These are phyloP conservation scores for Wallacemonas rigidus DNA, from an alignment of 208 protist species.

Conservation along the genomic window DNA sequence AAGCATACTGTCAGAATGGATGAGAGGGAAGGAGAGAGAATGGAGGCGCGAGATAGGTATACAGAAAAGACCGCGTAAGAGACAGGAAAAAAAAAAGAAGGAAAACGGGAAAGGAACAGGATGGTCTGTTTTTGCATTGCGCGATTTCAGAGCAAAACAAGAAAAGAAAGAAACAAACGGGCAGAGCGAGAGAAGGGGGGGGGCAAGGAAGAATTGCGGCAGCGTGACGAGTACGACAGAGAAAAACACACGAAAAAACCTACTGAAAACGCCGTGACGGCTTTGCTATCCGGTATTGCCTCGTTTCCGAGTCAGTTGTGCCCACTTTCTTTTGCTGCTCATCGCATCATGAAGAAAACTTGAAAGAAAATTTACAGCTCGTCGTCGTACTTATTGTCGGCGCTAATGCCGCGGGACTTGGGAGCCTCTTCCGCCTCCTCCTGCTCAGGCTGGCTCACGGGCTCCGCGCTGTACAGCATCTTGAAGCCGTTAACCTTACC, in stretches of 20 bases:
- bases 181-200: conserved; percentile 12
- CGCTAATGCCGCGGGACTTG: conserved; percentile 5
- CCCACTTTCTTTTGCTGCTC: background rate
- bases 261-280: conserved; percentile 3
- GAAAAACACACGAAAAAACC: conserved; percentile 24
- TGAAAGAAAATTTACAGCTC: background rate
- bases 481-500: conserved; percentile 76
- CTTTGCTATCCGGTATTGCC: background rate
- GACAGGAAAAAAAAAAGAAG: conserved; percentile 15
- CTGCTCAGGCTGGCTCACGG: conserved; percentile 20
- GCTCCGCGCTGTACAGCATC: conserved; percentile 55
- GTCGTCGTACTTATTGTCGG: conserved; percentile 7
- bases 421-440: background rate
- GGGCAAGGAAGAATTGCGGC: too few species aligned
- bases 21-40: conserved; percentile 2
- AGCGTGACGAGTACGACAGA: background rate
- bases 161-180: background rate
- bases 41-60: background rate
- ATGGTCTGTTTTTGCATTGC: too few species aligned
- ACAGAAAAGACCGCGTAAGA: background rate
- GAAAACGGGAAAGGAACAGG: conserved; percentile 1
- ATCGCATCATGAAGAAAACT: background rate
- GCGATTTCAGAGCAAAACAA: too few species aligned
- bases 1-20: conserved; percentile 3
- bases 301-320: conserved; percentile 7